Base-by-base conservation (phyloP, 148 eudicot species). In the Nepenthes gracilis region DNA sequence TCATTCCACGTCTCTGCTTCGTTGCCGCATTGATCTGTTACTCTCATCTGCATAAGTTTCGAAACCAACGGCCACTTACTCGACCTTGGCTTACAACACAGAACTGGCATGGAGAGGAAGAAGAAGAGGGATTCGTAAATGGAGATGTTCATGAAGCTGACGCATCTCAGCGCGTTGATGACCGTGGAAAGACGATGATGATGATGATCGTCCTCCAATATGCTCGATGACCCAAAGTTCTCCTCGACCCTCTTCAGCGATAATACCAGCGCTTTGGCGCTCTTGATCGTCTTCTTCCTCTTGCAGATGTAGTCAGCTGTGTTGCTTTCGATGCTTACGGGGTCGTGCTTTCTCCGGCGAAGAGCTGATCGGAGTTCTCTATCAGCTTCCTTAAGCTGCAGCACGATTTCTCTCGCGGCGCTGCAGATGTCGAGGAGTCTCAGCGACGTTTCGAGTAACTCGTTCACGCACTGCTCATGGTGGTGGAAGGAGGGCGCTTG, bases 271-370 rank as follows among this genome's bases (percentile, higher is more conserved):
- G 37, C 66, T 55, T 66, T 77, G 10, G 69, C 69, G 2, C 54
- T 64, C 68, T 57, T 74, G 43, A 60, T 71, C 36, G 75, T 67
- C 35, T 67, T 69, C 70, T 80, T 83, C 47, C 83, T 75, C 6
- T 64, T 40, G 35, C 53, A 55, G 11, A 33, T 62, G 36, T 73
- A 80, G 9, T 3, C 56, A 1, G 51, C 68, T 36, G 77, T 51
- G 37, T 57, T 53, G 13, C 33, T 63, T 11, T 56, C 69, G 1
- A 43, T 58, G 11, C 54, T 65, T 3, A 23, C 11, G 12, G 23
- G 48, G 23, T 58, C 62, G 5, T 64, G 71, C 34, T 64, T 64
- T 47, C 59, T 38, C 11, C 71, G 33, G 35, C 66, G 47, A 12
- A 79, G 57, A 55, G 67, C 64, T 0, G 71, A 64, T 47, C 58